phyloP scores from a whole-genome alignment of 2,329 filamentous ascomycete species.

The Trichoderma hamatum region DNA sequence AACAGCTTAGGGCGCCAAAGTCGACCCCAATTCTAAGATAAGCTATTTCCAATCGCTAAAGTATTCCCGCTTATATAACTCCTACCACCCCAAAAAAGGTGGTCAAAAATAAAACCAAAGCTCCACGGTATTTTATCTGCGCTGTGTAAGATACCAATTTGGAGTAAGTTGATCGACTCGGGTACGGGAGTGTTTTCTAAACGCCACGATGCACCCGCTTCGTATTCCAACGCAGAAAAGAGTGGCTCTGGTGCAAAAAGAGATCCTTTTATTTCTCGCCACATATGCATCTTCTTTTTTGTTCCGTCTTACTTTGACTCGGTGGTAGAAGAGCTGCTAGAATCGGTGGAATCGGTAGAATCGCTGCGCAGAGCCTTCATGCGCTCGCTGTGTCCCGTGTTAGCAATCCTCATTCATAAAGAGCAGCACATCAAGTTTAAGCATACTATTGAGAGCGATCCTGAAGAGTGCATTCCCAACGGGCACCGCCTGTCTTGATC shows the following conservation, averaged over 20 bases:
- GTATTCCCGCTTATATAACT: conserved; percentile 5
- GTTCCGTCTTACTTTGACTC: background rate
- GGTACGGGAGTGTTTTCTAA: background rate
- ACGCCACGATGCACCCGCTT: conserved; percentile 1
- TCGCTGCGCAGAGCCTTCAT: conserved; percentile 43
- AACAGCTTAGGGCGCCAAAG: background rate
- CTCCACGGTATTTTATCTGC: background rate
- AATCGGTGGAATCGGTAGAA: conserved; percentile 42
- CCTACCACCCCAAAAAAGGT: background rate
- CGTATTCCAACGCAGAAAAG: background rate
- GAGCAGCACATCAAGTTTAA: background rate
- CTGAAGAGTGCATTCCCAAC: conserved; percentile 47
- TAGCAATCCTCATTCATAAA: conserved; percentile 10
- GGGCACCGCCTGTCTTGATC: conserved; percentile 48
- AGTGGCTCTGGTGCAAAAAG: background rate
- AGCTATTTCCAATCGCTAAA: conserved; percentile 10
- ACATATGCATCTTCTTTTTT: background rate
- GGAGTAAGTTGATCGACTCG: background rate
- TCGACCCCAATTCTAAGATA: background rate
- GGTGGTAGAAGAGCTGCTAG: conserved; percentile 23
- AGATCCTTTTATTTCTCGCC: background rate
- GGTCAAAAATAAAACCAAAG: background rate
- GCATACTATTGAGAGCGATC: conserved; percentile 51
- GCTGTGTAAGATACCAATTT: background rate
- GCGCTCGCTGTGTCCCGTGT: conserved; percentile 42